Conservation (phyloP, 495 filamentous ascomycete species). For the Tuber umbilicatum region DNA sequence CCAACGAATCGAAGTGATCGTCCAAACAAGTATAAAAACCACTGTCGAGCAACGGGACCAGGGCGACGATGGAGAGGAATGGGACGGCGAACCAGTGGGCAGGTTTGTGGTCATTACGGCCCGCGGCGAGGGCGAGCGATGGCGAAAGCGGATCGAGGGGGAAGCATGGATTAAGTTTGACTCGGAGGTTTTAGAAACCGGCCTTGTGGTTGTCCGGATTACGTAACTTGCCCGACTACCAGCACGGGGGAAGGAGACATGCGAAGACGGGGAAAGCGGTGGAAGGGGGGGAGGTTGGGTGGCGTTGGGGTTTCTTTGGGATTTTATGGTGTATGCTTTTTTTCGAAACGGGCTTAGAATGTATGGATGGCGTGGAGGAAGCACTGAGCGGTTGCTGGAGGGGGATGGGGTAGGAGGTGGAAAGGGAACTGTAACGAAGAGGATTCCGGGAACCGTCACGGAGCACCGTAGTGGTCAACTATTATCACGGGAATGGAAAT, state of each 20-base stretch:
- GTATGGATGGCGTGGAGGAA: background rate
- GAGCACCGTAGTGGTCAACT: background rate
- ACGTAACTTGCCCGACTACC: background rate
- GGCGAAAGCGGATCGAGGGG: slow-evolving; percentile 73
- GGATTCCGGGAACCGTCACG: background rate
- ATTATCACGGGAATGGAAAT: background rate
- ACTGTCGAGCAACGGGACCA: slow-evolving; percentile 38
- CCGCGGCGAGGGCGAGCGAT: slow-evolving; percentile 75
- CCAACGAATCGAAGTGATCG: slow-evolving; percentile 38
- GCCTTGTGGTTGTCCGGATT: slow-evolving; percentile 19
- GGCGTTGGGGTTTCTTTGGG: slow-evolving; percentile 3
- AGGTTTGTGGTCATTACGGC: slow-evolving; percentile 81
- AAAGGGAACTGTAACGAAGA: background rate
- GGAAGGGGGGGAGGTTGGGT: background rate
- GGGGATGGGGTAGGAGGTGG: background rate
- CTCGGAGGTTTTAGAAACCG: slow-evolving; percentile 13
- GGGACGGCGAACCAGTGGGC: slow-evolving; percentile 42
- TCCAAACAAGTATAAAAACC: slow-evolving; percentile 35
- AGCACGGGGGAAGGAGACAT: background rate
- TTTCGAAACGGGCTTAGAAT: background rate
- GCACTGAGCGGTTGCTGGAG: background rate
- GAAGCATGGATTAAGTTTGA: slow-evolving; percentile 28
- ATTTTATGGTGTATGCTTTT: background rate
- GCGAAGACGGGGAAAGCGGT: background rate
- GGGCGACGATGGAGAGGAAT: slow-evolving; percentile 47